These are phyloP conservation scores for Colletotrichum agaves DNA, from an alignment of 2,329 filamentous ascomycete species.

Conservation along the genomic window DNA sequence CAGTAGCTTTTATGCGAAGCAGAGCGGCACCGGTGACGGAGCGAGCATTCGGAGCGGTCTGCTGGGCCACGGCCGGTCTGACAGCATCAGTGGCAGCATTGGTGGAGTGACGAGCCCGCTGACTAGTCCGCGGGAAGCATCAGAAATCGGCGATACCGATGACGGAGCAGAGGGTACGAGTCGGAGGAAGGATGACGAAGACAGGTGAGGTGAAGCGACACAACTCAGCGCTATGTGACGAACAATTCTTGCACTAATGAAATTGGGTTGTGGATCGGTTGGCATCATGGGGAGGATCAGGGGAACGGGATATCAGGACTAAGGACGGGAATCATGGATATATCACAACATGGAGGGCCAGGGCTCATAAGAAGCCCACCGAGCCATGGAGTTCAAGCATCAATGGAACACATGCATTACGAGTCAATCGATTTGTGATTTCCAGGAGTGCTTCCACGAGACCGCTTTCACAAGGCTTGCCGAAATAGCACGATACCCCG, in stretches of 20 bases:
- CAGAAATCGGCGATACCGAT: conserved; percentile 39
- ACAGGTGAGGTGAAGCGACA: conserved; percentile 14
- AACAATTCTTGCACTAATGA: conserved; percentile 27
- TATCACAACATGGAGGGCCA: conserved; percentile 16
- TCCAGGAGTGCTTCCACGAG: background rate
- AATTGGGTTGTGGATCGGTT: conserved; percentile 4
- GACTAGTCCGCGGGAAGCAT: conserved; percentile 63
- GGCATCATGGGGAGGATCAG: conserved; percentile 19
- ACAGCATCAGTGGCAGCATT: conserved; percentile 84
- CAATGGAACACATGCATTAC: conserved; percentile 30
- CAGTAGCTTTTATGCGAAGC: conserved; percentile 81
- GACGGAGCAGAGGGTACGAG: conserved; percentile 47
- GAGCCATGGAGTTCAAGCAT: conserved; percentile 14
- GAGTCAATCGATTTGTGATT: conserved; percentile 8
- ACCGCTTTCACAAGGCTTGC: background rate
- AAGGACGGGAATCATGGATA: conserved; percentile 23
- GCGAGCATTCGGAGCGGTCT: conserved; percentile 83
- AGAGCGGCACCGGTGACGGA: conserved; percentile 69
- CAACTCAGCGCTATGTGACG: background rate
- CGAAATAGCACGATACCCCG: too few species aligned
- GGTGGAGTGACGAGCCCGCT: conserved; percentile 71
- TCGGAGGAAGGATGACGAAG: conserved; percentile 46
- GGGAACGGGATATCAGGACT: conserved; percentile 1
- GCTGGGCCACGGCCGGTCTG: conserved; percentile 80
- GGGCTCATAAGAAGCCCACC: conserved; percentile 6